Conservation (phyloP, 2,329 filamentous ascomycete species). For the Coniochaeta hoffmannii region DNA sequence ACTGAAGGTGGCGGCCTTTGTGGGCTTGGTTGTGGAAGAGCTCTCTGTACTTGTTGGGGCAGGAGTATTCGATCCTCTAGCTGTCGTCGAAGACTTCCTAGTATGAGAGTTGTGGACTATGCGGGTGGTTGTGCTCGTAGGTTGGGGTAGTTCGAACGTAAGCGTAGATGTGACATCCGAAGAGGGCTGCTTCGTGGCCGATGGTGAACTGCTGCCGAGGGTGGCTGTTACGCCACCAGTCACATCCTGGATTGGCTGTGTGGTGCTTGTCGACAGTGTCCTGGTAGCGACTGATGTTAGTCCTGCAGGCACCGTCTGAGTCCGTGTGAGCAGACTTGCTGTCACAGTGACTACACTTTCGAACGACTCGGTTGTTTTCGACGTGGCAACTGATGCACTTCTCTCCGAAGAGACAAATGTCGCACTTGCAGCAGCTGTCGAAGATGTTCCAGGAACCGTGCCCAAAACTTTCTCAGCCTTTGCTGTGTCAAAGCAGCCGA, state of each 20-base stretch:
- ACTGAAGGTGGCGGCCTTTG: not conserved
- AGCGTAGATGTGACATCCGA: not conserved
- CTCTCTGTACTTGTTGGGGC: not conserved
- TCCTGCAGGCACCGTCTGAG: constrained; percentile 7
- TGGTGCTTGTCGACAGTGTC: not conserved
- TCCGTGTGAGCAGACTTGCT: not conserved
- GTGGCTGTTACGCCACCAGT: not conserved
- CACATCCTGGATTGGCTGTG: not conserved
- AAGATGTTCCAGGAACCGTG: not conserved
- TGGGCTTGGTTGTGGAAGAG: not conserved
- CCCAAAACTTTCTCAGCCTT: constrained; percentile 37
- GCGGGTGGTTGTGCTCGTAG: not conserved
- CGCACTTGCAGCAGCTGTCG: not conserved
- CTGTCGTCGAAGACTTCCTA: not conserved
- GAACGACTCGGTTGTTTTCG: not conserved
- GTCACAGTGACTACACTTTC: not conserved
- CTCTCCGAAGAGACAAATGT: not conserved
- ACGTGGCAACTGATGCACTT: not conserved
- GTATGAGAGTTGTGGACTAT: not conserved
- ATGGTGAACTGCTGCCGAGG: not conserved
- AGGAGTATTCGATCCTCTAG: not conserved
- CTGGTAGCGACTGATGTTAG: constrained; percentile 2
- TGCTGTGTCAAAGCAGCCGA: constrained; percentile 37
- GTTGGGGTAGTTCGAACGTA: not conserved
- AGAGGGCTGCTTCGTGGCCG: not conserved